Evolutionary conservation across 306 rosid genomes (phyloP).

Genomic region (Dicorynia guianensis): DNA sequence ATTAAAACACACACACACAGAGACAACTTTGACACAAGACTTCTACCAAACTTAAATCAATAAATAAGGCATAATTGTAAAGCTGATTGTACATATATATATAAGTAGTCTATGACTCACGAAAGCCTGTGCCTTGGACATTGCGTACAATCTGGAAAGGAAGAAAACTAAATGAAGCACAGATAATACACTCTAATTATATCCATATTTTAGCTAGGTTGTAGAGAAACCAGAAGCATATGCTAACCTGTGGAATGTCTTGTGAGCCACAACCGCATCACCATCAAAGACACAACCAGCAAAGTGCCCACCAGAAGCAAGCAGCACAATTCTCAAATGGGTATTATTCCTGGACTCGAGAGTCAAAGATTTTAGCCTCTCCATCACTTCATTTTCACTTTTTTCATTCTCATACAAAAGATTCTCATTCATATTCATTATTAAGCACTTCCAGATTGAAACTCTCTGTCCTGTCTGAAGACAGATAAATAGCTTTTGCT

Average conservation of each 20-base stretch:
- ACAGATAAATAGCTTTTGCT: constrained; percentile 63
- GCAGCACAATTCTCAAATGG: constrained; percentile 74
- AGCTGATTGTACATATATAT: constrained; percentile 11
- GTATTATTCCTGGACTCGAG: constrained; percentile 72
- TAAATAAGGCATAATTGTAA: background rate
- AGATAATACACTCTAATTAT: constrained; percentile 7
- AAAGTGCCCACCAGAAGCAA: constrained; percentile 94
- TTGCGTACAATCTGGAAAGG: too few relatives aligned
- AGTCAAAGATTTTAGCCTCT: constrained; percentile 64
- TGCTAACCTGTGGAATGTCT: constrained; percentile 94
- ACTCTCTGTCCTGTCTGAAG: constrained; percentile 72
- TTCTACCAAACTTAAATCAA: background rate
- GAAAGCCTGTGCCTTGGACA: background rate
- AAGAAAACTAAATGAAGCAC: constrained; percentile 16
- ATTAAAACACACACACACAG: too few relatives aligned
- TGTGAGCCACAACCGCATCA: constrained; percentile 75
- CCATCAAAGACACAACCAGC: constrained; percentile 96
- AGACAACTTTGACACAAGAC: constrained; percentile 6
- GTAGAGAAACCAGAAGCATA: constrained; percentile 13
- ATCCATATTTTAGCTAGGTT: background rate
- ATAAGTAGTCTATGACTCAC: constrained; percentile 3
- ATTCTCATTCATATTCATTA: constrained; percentile 67
- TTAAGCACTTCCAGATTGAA: constrained; percentile 84
- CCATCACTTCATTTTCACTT: constrained; percentile 52
- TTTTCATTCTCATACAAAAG: constrained; percentile 51